Evolutionary conservation across 208 protist genomes (phyloP).

Genomic region (Acanthamoeba lenticulata): DNA sequence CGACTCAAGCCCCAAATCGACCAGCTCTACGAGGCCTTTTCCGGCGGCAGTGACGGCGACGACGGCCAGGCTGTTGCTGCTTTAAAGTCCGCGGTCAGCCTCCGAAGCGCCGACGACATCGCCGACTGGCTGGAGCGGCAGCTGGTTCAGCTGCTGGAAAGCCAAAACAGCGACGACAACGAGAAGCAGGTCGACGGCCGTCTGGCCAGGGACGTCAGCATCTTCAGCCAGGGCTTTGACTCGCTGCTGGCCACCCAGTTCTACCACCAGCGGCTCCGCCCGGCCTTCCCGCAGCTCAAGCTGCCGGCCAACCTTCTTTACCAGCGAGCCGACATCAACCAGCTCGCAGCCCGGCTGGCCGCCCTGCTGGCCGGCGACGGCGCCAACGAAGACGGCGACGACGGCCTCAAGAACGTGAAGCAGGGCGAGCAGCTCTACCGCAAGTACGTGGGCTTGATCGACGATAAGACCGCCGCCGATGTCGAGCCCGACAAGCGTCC

Average conservation of each 20-base stretch:
- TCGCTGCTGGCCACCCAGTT: constrained; percentile 9
- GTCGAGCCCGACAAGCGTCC: not conserved
- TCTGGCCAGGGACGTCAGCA: not conserved
- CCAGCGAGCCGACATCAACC: not conserved
- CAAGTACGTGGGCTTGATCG: not conserved
- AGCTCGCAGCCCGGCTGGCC: not conserved
- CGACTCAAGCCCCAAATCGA: not conserved
- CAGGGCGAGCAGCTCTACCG: not conserved
- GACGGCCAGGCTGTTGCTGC: too few species aligned
- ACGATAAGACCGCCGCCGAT: not conserved
- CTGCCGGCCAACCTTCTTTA: constrained; percentile 20
- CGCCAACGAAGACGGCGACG: not conserved
- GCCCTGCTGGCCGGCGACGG: not conserved
- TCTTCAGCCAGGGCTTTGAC: constrained; percentile 13
- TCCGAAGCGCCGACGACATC: not conserved
- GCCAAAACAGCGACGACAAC: too few species aligned
- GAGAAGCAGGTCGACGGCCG: not conserved
- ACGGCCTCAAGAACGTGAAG: not conserved
- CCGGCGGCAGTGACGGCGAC: not conserved
- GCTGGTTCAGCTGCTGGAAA: not conserved
- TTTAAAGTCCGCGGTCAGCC: not conserved
- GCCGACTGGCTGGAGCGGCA: not conserved
- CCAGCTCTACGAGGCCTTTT: not conserved
- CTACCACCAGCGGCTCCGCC: not conserved
- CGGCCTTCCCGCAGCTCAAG: not conserved